These are phyloP conservation scores for Uncinocarpus reesii DNA, from an alignment of 2,329 filamentous ascomycete genomes.

Conservation along the genomic window DNA sequence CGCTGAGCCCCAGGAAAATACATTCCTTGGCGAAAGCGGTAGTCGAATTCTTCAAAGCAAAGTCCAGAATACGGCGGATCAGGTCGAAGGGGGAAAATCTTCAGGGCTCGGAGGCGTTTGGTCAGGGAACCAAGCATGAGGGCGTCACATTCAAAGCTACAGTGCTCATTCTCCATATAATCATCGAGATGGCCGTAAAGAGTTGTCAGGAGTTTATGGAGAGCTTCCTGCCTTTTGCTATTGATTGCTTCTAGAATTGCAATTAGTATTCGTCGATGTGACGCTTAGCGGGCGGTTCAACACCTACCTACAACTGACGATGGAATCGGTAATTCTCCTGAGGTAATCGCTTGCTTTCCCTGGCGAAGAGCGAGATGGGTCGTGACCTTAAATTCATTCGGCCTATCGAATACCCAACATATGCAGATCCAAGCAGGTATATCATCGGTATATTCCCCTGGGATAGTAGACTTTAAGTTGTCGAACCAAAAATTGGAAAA, in stretches of 20 bases:
- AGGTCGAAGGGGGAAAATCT: conserved; percentile 16
- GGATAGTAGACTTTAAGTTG: conserved; percentile 15
- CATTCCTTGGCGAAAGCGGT: conserved; percentile 17
- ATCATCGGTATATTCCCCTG: conserved; percentile 15
- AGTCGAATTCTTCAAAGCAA: conserved; percentile 16
- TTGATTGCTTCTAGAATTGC: conserved; percentile 14
- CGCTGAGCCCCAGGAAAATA: conserved; percentile 18
- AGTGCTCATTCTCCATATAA: conserved; percentile 17
- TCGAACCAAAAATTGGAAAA: conserved; percentile 18
- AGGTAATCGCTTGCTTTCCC: conserved; percentile 11
- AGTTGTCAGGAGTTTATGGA: conserved; percentile 13
- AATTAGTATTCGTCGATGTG: background rate
- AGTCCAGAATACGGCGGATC: conserved; percentile 16
- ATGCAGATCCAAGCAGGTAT: conserved; percentile 17
- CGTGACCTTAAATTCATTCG: conserved; percentile 14
- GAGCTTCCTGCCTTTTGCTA: conserved; percentile 14
- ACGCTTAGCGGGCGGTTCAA: background rate
- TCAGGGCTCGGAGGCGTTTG: conserved; percentile 14
- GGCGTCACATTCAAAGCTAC: conserved; percentile 18
- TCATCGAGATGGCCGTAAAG: conserved; percentile 16
- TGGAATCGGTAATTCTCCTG: conserved; percentile 16
- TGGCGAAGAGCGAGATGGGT: conserved; percentile 16
- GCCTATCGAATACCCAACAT: conserved; percentile 17
- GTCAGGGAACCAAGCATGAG: conserved; percentile 17
- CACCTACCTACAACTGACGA: conserved; percentile 15